Conservation (phyloP, 768 basidiomycete species). For the Crucibulum laeve region DNA sequence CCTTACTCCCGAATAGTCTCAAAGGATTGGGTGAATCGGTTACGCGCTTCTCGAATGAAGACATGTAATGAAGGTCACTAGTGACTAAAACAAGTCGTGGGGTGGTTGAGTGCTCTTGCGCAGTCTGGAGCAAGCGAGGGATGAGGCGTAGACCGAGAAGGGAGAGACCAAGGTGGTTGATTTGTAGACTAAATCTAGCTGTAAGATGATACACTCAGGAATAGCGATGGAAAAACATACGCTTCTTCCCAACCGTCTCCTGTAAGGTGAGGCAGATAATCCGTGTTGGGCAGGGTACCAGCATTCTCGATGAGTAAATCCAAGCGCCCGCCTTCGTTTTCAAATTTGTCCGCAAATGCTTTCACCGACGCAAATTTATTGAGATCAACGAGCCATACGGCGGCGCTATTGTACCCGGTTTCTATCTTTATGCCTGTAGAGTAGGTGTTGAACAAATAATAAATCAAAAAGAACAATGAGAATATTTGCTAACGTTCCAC, state of each 20-base stretch:
- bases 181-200: constrained; percentile 33
- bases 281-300: constrained; percentile 12
- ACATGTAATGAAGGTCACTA: constrained; percentile 36
- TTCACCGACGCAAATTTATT: constrained; percentile 34
- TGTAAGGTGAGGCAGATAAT: constrained; percentile 19
- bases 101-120: constrained; percentile 19
- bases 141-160: constrained; percentile 37
- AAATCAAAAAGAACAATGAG: not conserved
- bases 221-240: constrained; percentile 24
- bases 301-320: constrained; percentile 46
- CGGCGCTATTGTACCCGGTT: constrained; percentile 27
- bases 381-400: constrained; percentile 38
- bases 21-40: constrained; percentile 23
- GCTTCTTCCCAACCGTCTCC: constrained; percentile 34
- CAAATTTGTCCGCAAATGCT: constrained; percentile 29
- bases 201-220: not conserved
- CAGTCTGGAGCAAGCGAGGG: constrained; percentile 35
- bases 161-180: constrained; percentile 38
- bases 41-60: constrained; percentile 16
- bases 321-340: constrained; percentile 26
- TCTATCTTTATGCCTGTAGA: constrained; percentile 21
- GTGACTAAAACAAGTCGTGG: constrained; percentile 37
- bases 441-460: not conserved
- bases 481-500: constrained; percentile 22
- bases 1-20: constrained; percentile 22